Evolutionary conservation across 2,329 filamentous ascomycete species (phyloP), one percentile per base, ranked within the genome.

Genomic region (Colletotrichum graminicola): DNA sequence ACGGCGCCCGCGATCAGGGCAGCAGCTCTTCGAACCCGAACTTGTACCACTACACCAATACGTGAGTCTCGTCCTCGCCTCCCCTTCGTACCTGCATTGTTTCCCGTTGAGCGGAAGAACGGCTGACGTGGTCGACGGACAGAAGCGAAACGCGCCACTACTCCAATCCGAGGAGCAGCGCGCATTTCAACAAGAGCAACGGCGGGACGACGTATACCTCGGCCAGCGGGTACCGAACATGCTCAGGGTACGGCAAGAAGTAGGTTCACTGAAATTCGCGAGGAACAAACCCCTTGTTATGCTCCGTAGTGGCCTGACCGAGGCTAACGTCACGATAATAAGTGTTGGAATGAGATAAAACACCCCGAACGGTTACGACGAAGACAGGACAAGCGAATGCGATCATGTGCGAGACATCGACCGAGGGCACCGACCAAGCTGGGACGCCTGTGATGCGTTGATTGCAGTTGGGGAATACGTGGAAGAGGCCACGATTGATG

Each of bases 91-190:
- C 7, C 14, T 52, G 21, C 21, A 47, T 21, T 10, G 2, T 43
- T 47, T 29, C 14, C 14, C 12, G 3, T n/a, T n/a, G n/a, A 21
- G 5, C 32, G 12, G 32, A 21, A 39, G 7, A 23, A 32, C 29
- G 5, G 32, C 57, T 62, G 36, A 67, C 29, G 23, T 29, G 45
- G 60, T 63, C 26, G 65, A 64, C 41, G 71, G 5, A 45, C 41
- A 88, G 86, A 29, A 78, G 92, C 75, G 90, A 90, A 39, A 92
- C 90, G 2, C 93, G 93, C 84, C 92, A 93, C 82, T 93, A 93
- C 81, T 88, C 86, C 78, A 93, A 93, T 80, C 81, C 89, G 55
- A 67, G 29, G 74, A 89, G 90, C 16, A 91, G 88, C 76, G 91
- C 87, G 45, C 93, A 93, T 82, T 82, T 92, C 84, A 91, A 92